Conservation (phyloP, 768 basidiomycete species). For the Lentinula raphanica region DNA sequence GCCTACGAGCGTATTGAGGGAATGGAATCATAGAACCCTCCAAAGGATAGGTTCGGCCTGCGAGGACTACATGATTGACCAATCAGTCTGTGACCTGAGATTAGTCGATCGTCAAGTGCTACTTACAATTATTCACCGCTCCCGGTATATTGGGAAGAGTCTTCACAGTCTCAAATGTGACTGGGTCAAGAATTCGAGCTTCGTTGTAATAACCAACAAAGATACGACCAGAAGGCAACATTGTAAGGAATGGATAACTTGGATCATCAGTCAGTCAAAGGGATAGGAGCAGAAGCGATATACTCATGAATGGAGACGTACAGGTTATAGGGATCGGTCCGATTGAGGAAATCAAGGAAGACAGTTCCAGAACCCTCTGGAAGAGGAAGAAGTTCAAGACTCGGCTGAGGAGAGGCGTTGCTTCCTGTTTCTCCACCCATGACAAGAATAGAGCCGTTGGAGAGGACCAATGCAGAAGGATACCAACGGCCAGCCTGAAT, state of each 20-base stretch:
- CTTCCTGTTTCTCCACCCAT: constrained; percentile 73
- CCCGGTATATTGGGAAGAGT: constrained; percentile 71
- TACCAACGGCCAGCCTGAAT: constrained; percentile 67
- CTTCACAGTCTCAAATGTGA: constrained; percentile 54
- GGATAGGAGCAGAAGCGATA: too few relatives aligned
- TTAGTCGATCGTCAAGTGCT: not conserved
- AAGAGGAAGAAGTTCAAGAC: constrained; percentile 65
- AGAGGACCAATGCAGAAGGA: constrained; percentile 58
- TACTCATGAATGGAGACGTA: too few relatives aligned
- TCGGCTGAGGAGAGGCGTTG: constrained; percentile 62
- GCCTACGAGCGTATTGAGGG: constrained; percentile 50
- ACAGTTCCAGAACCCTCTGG: constrained; percentile 59
- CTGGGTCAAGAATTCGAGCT: constrained; percentile 67
- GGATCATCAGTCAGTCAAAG: not conserved
- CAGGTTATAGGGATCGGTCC: constrained; percentile 76
- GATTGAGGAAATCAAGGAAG: constrained; percentile 58
- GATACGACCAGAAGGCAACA: constrained; percentile 64
- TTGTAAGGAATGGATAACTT: constrained; percentile 53
- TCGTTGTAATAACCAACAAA: constrained; percentile 80
- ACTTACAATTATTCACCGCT: constrained; percentile 58
- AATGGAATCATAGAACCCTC: constrained; percentile 67
- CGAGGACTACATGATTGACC: constrained; percentile 39
- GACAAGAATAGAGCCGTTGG: constrained; percentile 71
- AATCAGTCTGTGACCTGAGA: not conserved
- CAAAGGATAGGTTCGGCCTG: constrained; percentile 73